Percentiles rank a stretch among this genome's conserved stretches.
phyloP scores from a whole-genome alignment of 768 basidiomycete species.

The Sporobolomyces roseus region DNA sequence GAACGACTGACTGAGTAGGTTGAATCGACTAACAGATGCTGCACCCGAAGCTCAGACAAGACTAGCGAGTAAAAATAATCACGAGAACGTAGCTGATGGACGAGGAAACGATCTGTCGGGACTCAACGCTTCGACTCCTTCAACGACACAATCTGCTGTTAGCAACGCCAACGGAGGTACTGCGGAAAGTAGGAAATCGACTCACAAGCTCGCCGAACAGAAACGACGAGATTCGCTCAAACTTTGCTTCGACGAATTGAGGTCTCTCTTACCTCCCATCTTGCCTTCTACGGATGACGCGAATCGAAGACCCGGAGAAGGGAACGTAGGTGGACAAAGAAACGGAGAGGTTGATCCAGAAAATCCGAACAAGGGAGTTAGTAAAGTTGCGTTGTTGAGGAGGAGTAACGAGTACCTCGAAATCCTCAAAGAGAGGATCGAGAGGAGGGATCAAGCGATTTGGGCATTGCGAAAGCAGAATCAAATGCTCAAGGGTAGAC shows the following conservation, averaged over 20 bases:
- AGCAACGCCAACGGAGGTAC: background rate
- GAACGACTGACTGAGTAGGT: too few relatives aligned
- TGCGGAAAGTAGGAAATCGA: conserved; percentile 42
- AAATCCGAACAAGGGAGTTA: conserved; percentile 45
- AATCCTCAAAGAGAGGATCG: conserved; percentile 41
- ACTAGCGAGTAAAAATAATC: conserved; percentile 32
- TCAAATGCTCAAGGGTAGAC: conserved; percentile 5
- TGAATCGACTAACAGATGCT: conserved; percentile 20
- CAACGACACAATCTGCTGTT: too few relatives aligned
- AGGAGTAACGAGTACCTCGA: conserved; percentile 45
- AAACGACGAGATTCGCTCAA: conserved; percentile 95
- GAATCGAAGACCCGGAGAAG: conserved; percentile 42
- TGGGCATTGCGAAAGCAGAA: conserved; percentile 33
- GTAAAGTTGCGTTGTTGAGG: conserved; percentile 45
- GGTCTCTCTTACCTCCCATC: conserved; percentile 62
- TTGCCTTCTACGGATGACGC: conserved; percentile 38
- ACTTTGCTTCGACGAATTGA: conserved; percentile 64
- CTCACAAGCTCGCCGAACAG: conserved; percentile 91
- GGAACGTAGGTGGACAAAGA: conserved; percentile 46
- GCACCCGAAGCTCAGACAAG: conserved; percentile 38
- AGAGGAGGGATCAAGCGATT: conserved; percentile 38
- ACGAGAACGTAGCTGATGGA: conserved; percentile 36
- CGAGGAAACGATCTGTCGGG: too few relatives aligned
- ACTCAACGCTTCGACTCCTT: too few relatives aligned
- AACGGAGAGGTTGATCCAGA: conserved; percentile 39